Base-by-base conservation (phyloP, 208 protist genomes). In the Crithidia fasciculata region DNA sequence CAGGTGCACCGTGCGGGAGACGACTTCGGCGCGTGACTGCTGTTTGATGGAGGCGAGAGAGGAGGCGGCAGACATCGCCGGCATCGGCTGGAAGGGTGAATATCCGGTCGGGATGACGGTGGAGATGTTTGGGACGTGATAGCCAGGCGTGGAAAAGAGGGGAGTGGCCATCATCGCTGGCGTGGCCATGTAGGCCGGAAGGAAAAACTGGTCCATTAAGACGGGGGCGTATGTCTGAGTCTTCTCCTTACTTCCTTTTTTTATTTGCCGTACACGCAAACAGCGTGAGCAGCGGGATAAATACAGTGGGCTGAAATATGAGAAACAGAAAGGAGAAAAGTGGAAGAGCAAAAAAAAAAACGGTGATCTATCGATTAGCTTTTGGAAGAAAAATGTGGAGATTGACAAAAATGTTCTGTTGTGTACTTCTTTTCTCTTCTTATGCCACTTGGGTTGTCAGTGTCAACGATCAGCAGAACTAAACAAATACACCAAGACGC, bases 1-100 rank as follows among this genome's bases (percentile, higher is more conserved):
- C 56, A 89, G 64, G 73, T 91, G 80, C 19, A 87, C 84, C 36
- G 81, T 91, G 49, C 87, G 87, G 3, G 81, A 74, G 15, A 89
- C 47, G 54, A 82, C 47, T 60, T 75, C 62, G 44, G 52, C 12
- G 12, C 72, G 63, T 16, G 64, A 77, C 39, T 66, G 39, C 18
- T 59, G 64, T 55, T 71, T 70, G 45, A 49, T 8, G 45, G 45
- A 0, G 12, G 45, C 45, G 9, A 49, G 45, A 13, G 7, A 8
- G 12, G 45, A 13, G 9, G 12, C 45, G 12, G 45, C 45, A 49
- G 45, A 13, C 0, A 49, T 8, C 45, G 45, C 7, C 0, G 9
- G 7, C 9, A 49, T 13, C 9, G 7, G 7, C 45, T 49, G 45
- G 45, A 15, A 49, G 2, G 45, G 0, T 13, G 45, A 15, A 13